These are phyloP conservation scores for Cladosporium sp. DNA, from an alignment of 2,329 filamentous ascomycete species.

Conservation along the genomic window DNA sequence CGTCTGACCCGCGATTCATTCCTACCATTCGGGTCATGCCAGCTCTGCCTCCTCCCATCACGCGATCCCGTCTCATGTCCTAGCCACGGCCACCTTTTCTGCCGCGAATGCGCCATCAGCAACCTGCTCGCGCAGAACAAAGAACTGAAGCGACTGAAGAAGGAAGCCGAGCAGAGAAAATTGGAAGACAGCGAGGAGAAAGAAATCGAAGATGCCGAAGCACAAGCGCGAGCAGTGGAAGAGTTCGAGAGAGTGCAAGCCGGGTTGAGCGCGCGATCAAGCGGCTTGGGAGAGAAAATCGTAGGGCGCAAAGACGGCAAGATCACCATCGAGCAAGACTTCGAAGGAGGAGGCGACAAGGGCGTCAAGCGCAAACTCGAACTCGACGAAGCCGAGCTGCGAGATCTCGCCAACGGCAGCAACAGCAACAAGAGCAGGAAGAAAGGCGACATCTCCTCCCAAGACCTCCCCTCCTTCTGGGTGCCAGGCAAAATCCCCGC, in stretches of 20 bases:
- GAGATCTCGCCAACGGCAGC: constrained; percentile 60
- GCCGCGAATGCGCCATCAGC: constrained; percentile 84
- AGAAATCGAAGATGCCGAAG: constrained; percentile 63
- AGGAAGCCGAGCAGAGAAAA: constrained; percentile 55
- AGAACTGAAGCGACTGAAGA: constrained; percentile 80
- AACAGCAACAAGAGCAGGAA: constrained; percentile 66
- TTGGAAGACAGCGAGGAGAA: constrained; percentile 60
- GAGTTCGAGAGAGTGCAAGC: constrained; percentile 86
- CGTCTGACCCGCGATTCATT: constrained; percentile 87
- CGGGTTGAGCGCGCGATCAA: constrained; percentile 38
- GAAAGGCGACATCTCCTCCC: constrained; percentile 57
- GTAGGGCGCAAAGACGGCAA: constrained; percentile 30
- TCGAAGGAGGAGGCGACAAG: constrained; percentile 28
- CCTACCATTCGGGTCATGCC: constrained; percentile 83
- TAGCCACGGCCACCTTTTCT: constrained; percentile 80
- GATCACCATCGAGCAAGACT: constrained; percentile 25
- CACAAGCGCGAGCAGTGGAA: constrained; percentile 62
- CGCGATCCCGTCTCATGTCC: constrained; percentile 78
- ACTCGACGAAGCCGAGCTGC: constrained; percentile 71
- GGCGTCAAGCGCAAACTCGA: constrained; percentile 74
- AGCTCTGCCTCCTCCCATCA: constrained; percentile 77
- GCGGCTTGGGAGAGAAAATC: constrained; percentile 36
- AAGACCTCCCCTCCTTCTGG: constrained; percentile 87
- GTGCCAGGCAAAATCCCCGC: constrained; percentile 75
- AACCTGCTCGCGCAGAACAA: constrained; percentile 90